Conservation (phyloP, 768 basidiomycete genomes). For the Pholiota microspora region DNA sequence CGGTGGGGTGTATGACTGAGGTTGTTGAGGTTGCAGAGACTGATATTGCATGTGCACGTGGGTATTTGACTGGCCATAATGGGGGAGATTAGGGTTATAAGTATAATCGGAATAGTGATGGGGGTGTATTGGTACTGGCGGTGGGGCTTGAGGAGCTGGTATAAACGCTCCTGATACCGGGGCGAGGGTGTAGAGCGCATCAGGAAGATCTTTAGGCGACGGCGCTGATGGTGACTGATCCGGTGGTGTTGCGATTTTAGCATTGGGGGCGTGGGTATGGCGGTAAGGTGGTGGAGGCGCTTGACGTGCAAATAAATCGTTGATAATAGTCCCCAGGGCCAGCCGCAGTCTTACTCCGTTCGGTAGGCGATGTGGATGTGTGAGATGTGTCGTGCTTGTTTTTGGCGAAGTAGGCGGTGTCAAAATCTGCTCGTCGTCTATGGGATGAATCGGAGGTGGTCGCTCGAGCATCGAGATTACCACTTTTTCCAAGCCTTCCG, state of each 20-base stretch:
- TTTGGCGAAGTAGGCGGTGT: constrained; percentile 54
- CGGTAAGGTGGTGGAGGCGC: constrained; percentile 52
- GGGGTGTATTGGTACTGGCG: constrained; percentile 12
- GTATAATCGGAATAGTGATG: constrained; percentile 17
- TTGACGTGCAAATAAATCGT: constrained; percentile 78
- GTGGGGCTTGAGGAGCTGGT: constrained; percentile 10
- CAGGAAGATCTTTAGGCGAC: constrained; percentile 26
- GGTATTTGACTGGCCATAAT: constrained; percentile 6
- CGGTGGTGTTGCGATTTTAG: constrained; percentile 23
- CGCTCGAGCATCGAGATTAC: constrained; percentile 79
- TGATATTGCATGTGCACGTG: constrained; percentile 16
- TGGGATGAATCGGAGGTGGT: constrained; percentile 61
- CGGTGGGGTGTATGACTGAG: constrained; percentile 3
- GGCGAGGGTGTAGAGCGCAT: constrained; percentile 24
- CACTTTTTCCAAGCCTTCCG: constrained; percentile 83
- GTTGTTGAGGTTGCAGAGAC: constrained; percentile 15
- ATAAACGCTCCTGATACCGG: constrained; percentile 29
- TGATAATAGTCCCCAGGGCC: constrained; percentile 73
- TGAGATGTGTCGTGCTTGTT: constrained; percentile 31
- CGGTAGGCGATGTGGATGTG: constrained; percentile 63
- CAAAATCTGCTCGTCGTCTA: constrained; percentile 50
- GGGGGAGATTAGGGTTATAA: constrained; percentile 12
- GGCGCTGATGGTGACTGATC: constrained; percentile 23
- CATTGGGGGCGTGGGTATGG: constrained; percentile 29
- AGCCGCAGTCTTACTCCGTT: constrained; percentile 81